These are phyloP conservation scores for Acidiella bohemica DNA, from an alignment of 495 filamentous ascomycete genomes.

Conservation along the genomic window DNA sequence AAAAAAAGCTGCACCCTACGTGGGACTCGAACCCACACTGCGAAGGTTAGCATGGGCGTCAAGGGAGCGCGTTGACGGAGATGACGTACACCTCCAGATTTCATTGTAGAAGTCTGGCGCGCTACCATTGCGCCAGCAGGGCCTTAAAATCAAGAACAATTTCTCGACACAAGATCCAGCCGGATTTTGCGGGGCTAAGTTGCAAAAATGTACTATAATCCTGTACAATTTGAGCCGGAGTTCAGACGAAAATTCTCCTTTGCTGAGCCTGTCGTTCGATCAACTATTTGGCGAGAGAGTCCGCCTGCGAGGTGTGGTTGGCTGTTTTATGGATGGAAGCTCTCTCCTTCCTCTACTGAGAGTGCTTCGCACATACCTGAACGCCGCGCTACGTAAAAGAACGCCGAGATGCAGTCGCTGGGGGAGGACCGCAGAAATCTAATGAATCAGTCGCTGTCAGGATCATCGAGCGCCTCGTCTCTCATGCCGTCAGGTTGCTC, in stretches of 20 bases:
- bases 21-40: constrained; percentile 19
- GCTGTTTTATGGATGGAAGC: too few species aligned
- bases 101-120: constrained; percentile 21
- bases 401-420: too few species aligned
- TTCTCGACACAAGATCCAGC: neutral
- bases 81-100: constrained; percentile 23
- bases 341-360: too few species aligned
- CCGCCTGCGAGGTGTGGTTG: too few species aligned
- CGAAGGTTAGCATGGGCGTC: too few species aligned
- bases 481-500: constrained; percentile 1
- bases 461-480: constrained; percentile 9
- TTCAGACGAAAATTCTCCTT: neutral
- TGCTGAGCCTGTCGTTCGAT: too few species aligned
- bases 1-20: constrained; percentile 5
- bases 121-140: constrained; percentile 23
- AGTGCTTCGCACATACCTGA: too few species aligned
- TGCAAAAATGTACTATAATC: neutral
- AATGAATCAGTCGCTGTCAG: neutral
- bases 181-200: constrained; percentile 13
- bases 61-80: too few species aligned
- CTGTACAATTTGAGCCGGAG: neutral
- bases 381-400: too few species aligned
- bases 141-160: neutral
- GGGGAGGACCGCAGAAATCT: too few species aligned
- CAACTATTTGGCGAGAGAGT: too few species aligned